Evolutionary conservation across 73 alveolate species (phyloP).

Genomic region (Tetrahymena borealis): DNA sequence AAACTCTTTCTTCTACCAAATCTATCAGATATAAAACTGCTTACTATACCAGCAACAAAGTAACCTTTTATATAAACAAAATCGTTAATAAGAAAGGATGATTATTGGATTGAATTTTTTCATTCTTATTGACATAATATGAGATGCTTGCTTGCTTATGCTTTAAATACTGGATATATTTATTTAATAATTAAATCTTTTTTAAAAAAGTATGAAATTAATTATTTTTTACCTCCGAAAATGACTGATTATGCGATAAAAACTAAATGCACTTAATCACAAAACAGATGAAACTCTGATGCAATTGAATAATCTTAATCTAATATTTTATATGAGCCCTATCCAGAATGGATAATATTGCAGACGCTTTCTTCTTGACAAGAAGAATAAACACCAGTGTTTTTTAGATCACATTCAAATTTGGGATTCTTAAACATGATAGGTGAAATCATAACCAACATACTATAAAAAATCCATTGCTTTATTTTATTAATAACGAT

Average conservation of each 20-base stretch:
- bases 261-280: background rate
- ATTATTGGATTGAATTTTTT: no score
- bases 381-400: background rate
- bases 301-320: background rate
- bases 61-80: background rate
- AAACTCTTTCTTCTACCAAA: constrained; percentile 32
- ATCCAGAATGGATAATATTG: background rate
- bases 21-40: background rate
- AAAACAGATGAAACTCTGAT: background rate
- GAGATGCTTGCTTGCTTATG: background rate
- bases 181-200: background rate
- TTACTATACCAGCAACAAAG: background rate
- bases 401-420: background rate
- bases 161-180: background rate
- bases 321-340: background rate
- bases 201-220: background rate
- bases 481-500: background rate
- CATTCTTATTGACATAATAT: background rate
- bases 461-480: background rate
- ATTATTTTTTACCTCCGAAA: background rate
- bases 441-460: background rate
- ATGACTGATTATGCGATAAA: background rate
- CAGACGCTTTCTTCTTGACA: background rate
- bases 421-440: background rate
- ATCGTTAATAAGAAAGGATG: background rate